Evolutionary conservation across 177 flowering plant species (phyloP).

Genomic region (Vitis hybrid): DNA sequence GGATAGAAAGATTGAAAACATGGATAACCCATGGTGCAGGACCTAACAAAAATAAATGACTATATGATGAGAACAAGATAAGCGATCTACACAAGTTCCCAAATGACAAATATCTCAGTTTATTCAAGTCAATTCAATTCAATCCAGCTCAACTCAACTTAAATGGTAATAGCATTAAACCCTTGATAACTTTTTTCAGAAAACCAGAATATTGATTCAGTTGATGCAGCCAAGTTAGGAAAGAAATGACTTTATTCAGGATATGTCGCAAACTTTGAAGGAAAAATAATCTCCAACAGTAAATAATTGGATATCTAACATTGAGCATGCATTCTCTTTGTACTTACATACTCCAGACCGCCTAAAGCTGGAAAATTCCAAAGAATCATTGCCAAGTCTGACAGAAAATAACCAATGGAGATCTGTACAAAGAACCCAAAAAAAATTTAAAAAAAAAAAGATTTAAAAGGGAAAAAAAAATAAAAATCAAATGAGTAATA

Average conservation of each 20-base stretch:
- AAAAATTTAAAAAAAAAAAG: neutral
- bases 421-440: slow-evolving; percentile 34
- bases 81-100: neutral
- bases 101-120: neutral
- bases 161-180: neutral
- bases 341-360: slow-evolving; percentile 80
- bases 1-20: slow-evolving; percentile 58
- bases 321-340: neutral
- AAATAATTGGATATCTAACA: neutral
- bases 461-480: neutral
- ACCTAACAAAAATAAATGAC: slow-evolving; percentile 30
- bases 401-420: slow-evolving; percentile 75
- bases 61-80: neutral
- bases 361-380: slow-evolving; percentile 72
- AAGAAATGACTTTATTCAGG: neutral
- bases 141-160: neutral
- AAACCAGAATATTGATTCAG: neutral
- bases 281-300: neutral
- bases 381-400: slow-evolving; percentile 76
- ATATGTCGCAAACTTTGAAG: neutral
- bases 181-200: neutral
- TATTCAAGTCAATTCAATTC: neutral
- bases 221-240: neutral
- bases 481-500: neutral
- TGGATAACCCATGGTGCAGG: slow-evolving; percentile 73